Percentiles rank a stretch among this genome's conserved stretches.
Conservation (phyloP, 2,329 filamentous ascomycete genomes). For the Alternaria gansuensis region DNA sequence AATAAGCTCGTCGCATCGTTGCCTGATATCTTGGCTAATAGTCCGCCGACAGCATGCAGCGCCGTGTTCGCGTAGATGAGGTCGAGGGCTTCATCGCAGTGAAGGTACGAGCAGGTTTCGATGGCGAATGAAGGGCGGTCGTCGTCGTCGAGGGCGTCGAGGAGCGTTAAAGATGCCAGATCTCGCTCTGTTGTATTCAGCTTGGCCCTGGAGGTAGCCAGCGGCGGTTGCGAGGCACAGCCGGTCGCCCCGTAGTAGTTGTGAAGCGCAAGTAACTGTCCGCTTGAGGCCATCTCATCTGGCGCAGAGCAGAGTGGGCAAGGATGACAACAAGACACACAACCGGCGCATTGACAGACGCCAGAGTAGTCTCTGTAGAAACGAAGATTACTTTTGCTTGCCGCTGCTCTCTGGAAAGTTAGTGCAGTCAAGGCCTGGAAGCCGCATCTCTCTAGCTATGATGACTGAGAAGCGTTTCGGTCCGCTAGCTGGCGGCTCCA, state of each 20-base stretch:
- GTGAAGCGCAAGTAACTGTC: constrained; percentile 12
- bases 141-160: constrained; percentile 37
- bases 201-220: constrained; percentile 13
- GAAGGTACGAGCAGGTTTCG: constrained; percentile 15
- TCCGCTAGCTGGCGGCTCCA: constrained; percentile 8
- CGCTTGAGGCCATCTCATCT: constrained; percentile 10
- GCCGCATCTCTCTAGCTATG: constrained; percentile 4
- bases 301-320: constrained; percentile 4
- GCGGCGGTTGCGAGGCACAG: constrained; percentile 4
- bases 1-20: constrained; percentile 27
- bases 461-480: constrained; percentile 10
- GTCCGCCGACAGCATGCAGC: constrained; percentile 23
- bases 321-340: neutral
- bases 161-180: constrained; percentile 27
- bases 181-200: constrained; percentile 15
- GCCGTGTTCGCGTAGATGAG: constrained; percentile 41
- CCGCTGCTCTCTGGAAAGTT: constrained; percentile 5
- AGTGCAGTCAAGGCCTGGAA: constrained; percentile 3
- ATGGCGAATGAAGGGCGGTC: constrained; percentile 40
- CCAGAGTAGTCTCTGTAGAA: neutral
- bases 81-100: constrained; percentile 25
- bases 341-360: neutral
- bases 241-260: constrained; percentile 2
- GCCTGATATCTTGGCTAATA: constrained; percentile 34
- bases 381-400: constrained; percentile 2